Conservation (phyloP, 768 basidiomycete genomes). For the Tricholoma matsutake region DNA sequence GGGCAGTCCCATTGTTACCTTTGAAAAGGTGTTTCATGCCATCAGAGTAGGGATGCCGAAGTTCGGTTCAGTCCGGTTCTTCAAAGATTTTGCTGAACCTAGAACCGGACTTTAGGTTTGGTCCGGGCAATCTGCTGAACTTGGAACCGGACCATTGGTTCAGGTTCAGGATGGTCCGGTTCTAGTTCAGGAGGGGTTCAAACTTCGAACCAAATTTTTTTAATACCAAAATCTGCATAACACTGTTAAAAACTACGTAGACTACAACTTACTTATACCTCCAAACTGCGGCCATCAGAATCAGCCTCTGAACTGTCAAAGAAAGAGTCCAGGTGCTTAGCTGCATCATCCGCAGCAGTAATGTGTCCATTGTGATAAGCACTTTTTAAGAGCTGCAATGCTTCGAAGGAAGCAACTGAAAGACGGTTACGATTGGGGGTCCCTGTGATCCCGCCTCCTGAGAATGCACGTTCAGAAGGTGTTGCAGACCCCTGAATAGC, state of each 20-base stretch:
- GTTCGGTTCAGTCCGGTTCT: slow-evolving; percentile 4
- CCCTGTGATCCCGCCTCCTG: slow-evolving; percentile 24
- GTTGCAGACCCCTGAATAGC: too few species aligned
- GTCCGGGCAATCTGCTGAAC: neutral
- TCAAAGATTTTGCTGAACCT: neutral
- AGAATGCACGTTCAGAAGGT: slow-evolving; percentile 25
- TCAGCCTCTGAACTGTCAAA: slow-evolving; percentile 11
- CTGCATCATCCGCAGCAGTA: slow-evolving; percentile 5
- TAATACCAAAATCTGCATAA: neutral
- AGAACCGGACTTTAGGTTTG: slow-evolving; percentile 1
- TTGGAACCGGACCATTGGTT: slow-evolving; percentile 3
- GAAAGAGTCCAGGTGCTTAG: neutral
- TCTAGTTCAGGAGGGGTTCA: neutral
- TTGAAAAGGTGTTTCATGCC: too few species aligned
- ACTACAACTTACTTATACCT: neutral
- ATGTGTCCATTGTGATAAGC: slow-evolving; percentile 12
- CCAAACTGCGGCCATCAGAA: slow-evolving; percentile 1
- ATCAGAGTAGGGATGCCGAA: neutral
- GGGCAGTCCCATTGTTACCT: too few species aligned
- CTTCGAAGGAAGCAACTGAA: slow-evolving; percentile 8
- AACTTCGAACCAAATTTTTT: neutral
- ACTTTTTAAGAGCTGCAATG: slow-evolving; percentile 15
- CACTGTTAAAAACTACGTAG: neutral
- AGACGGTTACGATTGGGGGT: slow-evolving; percentile 10
- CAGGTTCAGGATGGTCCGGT: slow-evolving; percentile 1